A percentile compares a stretch with the other conserved stretches of the same genome.
phyloP scores from a whole-genome alignment of 148 eudicot genomes.

The Camellia sinensis region DNA sequence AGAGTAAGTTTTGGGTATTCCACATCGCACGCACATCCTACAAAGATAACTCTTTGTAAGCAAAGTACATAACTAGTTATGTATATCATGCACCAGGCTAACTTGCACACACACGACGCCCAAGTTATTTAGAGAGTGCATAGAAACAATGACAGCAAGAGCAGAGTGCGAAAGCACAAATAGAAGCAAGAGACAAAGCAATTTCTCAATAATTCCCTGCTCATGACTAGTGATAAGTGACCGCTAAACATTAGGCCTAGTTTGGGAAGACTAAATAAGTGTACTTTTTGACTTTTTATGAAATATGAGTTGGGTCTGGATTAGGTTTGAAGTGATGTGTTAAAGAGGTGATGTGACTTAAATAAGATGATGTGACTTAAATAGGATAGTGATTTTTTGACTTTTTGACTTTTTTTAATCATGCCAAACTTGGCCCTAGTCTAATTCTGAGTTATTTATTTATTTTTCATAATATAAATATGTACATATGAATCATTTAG shows the following conservation, averaged over 20 bases:
- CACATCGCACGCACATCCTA: slow-evolving; percentile 92
- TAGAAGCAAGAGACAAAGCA: background rate
- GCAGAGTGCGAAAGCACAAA: background rate
- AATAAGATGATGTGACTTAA: no score
- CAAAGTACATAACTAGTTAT: background rate
- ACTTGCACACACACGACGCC: background rate
- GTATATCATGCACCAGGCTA: background rate
- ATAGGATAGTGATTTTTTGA: no score
- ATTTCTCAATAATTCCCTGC: background rate
- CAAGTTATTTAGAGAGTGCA: background rate
- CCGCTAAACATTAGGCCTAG: background rate
- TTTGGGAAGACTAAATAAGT: no score
- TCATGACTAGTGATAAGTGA: background rate
- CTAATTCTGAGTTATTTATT: no score
- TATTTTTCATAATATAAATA: no score
- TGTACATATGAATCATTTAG: background rate
- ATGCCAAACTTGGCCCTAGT: no score
- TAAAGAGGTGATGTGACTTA: no score
- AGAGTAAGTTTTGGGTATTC: slow-evolving; percentile 81
- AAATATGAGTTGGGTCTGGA: no score
- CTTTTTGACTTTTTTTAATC: no score
- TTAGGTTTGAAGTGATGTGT: no score
- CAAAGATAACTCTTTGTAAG: background rate
- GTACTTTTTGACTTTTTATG: no score
- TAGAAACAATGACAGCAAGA: background rate